A percentile compares a stretch with the other conserved stretches of the same genome.
Conservation (phyloP, 2,329 filamentous ascomycete genomes). For the Fusarium torulosum region DNA sequence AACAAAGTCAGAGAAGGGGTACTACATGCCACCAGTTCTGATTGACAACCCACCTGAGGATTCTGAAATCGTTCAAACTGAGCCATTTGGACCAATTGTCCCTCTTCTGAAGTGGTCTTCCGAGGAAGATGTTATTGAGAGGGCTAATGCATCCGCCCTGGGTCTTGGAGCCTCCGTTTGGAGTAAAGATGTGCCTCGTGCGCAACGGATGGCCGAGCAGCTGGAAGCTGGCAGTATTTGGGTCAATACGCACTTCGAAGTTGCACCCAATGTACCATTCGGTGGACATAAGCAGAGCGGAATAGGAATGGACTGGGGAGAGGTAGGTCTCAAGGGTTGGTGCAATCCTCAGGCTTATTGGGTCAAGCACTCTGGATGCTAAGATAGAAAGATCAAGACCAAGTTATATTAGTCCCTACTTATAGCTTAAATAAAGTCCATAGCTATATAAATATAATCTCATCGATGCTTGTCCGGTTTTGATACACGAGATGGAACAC, state of each 20-base stretch:
- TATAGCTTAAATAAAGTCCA: no score
- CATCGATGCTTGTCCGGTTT: no score
- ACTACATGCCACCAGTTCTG: slow-evolving; percentile 69
- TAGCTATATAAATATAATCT: no score
- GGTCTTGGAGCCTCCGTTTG: slow-evolving; percentile 71
- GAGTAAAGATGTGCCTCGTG: slow-evolving; percentile 64
- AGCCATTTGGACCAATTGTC: slow-evolving; percentile 69
- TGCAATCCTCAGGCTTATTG: slow-evolving; percentile 18
- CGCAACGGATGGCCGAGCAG: slow-evolving; percentile 64
- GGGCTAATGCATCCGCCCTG: slow-evolving; percentile 65
- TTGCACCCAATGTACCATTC: slow-evolving; percentile 57
- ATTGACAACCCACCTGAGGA: slow-evolving; percentile 70
- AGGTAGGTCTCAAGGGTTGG: slow-evolving; percentile 36
- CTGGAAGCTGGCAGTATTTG: slow-evolving; percentile 71
- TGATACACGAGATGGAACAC: no score
- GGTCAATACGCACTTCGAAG: slow-evolving; percentile 66
- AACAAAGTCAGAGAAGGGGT: slow-evolving; percentile 57
- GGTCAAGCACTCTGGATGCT: slow-evolving; percentile 1
- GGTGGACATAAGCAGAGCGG: slow-evolving; percentile 66
- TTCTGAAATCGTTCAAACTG: slow-evolving; percentile 67
- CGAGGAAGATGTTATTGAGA: slow-evolving; percentile 69
- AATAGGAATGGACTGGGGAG: slow-evolving; percentile 61
- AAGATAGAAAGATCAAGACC: neutral
- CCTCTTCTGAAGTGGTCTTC: slow-evolving; percentile 71
- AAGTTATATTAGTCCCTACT: no score